These are phyloP conservation scores for Colletotrichum sansevieriae DNA, from an alignment of 2,329 filamentous ascomycete species.

Conservation along the genomic window DNA sequence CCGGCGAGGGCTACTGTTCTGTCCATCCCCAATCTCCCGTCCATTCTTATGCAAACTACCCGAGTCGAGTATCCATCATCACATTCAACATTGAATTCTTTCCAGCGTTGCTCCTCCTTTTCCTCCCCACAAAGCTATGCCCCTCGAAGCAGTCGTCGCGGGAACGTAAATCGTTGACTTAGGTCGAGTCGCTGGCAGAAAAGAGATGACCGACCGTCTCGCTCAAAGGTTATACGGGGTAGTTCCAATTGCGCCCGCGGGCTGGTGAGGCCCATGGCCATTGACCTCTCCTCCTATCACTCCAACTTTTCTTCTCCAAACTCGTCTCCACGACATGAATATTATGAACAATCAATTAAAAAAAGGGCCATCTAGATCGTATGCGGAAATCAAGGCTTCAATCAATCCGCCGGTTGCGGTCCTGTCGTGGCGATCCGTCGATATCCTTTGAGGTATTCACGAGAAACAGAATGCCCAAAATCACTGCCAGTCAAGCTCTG, in stretches of 20 bases:
- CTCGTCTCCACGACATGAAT: constrained; percentile 32
- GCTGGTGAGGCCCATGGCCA: constrained; percentile 23
- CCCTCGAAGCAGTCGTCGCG: constrained; percentile 36
- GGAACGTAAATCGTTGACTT: constrained; percentile 26
- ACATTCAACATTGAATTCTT: constrained; percentile 17
- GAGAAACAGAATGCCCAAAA: constrained; percentile 38
- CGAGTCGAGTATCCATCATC: constrained; percentile 39
- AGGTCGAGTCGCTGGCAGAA: constrained; percentile 21
- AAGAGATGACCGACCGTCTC: constrained; percentile 32
- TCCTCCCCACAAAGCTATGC: constrained; percentile 29
- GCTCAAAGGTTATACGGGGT: constrained; percentile 20
- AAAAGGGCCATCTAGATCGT: constrained; percentile 40
- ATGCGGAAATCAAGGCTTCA: constrained; percentile 36
- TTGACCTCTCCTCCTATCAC: constrained; percentile 24
- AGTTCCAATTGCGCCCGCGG: constrained; percentile 33
- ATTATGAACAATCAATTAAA: constrained; percentile 40
- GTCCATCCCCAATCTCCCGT: constrained; percentile 36
- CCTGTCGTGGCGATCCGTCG: constrained; percentile 39
- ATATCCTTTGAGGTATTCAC: constrained; percentile 43
- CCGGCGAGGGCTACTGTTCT: constrained; percentile 37
- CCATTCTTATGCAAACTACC: constrained; percentile 41
- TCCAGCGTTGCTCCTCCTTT: constrained; percentile 16
- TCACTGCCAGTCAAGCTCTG: constrained; percentile 44
- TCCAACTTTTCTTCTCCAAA: constrained; percentile 42
- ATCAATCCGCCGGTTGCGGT: constrained; percentile 21